Base-by-base conservation (phyloP, 2,329 filamentous ascomycete species). In the Bipolaris oryzae region DNA sequence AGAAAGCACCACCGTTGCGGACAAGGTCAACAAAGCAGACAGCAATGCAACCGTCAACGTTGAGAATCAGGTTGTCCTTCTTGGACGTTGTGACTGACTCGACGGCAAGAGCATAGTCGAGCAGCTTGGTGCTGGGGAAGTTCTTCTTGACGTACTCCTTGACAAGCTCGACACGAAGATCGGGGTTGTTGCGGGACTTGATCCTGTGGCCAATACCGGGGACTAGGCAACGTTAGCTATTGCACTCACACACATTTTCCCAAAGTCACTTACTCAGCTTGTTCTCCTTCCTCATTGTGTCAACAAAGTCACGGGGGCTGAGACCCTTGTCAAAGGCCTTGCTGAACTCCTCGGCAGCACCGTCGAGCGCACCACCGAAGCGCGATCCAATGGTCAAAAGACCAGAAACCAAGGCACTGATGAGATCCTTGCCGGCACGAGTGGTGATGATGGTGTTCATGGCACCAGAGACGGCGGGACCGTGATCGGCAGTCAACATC, bases 391-490 rank as follows among this genome's bases (percentile, higher is more conserved):
- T 99, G 72, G 95, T 99, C 76, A 99, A 84, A 52, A 99, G 90
- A 92, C 95, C 95, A 72, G 91, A 91, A 55, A 99, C 95, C 63
- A 99, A 86, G 45, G 95, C 90, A 73, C 89, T 93, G 84, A 99
- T 98, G 69, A 99, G 84, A 78, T 99, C 95, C 86, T 99, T 99
- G 79, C 95, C 95, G 63, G 95, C 95, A 90, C 95, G 91, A 58
- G 95, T 99, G 63, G 95, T 99, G 79, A 99, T 98, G 79, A 99
- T 99, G 78, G 95, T 99, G 89, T 99, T 99, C 95, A 99, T 99
- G 79, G 95, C 95, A 86, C 95, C 95, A 71, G 95, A 99, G 71
- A 99, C 95, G 72, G 95, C 95, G 52, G 95, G 95, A 81, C 95
- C 95, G 88, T 99, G 95, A 77, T 99, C 95, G 72, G 95, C 95